Conservation (phyloP, 116 monocot genomes). For the Dioscorea cayenensis region DNA sequence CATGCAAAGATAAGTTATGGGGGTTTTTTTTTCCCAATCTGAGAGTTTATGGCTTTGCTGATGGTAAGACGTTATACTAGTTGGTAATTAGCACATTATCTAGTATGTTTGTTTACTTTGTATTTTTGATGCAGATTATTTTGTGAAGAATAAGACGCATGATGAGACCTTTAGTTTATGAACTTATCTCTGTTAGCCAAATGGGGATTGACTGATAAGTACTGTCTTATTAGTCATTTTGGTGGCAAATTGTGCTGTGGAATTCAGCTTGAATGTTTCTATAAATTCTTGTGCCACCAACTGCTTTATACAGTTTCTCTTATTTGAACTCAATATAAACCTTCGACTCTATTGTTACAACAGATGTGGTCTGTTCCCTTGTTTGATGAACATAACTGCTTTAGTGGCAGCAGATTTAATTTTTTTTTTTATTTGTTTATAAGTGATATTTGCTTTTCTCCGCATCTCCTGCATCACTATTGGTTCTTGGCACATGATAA, state of each 20-base stretch:
- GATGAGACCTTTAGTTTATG: no score
- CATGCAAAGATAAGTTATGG: not conserved
- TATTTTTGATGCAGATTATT: not conserved
- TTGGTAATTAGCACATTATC: not conserved
- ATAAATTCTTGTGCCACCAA: not conserved
- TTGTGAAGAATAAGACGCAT: not conserved
- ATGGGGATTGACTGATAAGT: no score
- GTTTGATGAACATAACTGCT: not conserved
- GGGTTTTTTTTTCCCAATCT: not conserved
- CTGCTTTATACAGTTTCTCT: not conserved
- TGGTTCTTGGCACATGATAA: no score
- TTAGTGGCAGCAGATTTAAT: not conserved
- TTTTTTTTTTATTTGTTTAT: not conserved
- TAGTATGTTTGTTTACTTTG: not conserved
- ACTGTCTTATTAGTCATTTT: no score
- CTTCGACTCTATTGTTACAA: not conserved
- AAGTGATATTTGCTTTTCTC: not conserved
- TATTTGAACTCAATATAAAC: not conserved
- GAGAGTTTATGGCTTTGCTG: no score
- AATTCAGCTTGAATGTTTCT: not conserved
- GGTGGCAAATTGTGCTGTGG: not conserved
- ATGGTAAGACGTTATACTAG: no score
- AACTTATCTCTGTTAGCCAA: no score
- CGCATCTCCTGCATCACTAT: no score
- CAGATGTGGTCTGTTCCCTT: not conserved